Evolutionary conservation across 2,329 filamentous ascomycete genomes (phyloP), one percentile per base, ranked within the genome.

Genomic region (Leptographium lundbergii): DNA sequence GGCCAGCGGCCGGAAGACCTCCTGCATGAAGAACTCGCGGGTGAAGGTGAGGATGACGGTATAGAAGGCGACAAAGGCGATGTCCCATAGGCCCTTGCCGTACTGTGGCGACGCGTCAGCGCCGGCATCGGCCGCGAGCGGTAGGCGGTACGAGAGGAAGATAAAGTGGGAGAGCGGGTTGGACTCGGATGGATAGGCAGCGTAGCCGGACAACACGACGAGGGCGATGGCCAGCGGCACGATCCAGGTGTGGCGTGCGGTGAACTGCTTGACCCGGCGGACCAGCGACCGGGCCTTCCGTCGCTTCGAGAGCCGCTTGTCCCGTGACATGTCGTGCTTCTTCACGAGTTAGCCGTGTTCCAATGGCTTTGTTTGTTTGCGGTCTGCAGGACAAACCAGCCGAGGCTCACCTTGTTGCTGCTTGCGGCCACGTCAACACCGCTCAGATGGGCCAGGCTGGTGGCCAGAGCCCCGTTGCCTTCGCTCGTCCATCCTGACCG

Each of bases 11-110:
- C 86, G 84, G 60, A 96, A 82, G 56, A 95, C 67, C 67, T 90
- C 86, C 74, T 96, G 91, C 91, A 96, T 96, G 74, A 95, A 80
- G 72, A 96, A 96, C 72, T 97, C 91, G 69, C 91, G 89, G 13
- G 90, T 95, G 71, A 97, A 96, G 62, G 88, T 91, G 61, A 97
- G 80, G 25, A 96, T 86, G 60, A 96, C 76, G 48, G 83, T 92
- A 74, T 96, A 96, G 75, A 96, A 96, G 61, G 77, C 75, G 58
- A 96, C 89, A 67, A 97, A 92, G 51, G 88, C 87, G 58, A 96
- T 77, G 70, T 97, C 91, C 76, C 86, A 87, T 48, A 73, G 78
- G n/a, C 91, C 91, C 72, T 96, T 96, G 71, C 87, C 91, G 74
- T 96, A 97, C 68, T 91, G 88, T 22, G 76, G 61, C 66, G 79